These are phyloP conservation scores for Diaporthe caulivora DNA, from an alignment of 2,329 filamentous ascomycete species.

Conservation along the genomic window DNA sequence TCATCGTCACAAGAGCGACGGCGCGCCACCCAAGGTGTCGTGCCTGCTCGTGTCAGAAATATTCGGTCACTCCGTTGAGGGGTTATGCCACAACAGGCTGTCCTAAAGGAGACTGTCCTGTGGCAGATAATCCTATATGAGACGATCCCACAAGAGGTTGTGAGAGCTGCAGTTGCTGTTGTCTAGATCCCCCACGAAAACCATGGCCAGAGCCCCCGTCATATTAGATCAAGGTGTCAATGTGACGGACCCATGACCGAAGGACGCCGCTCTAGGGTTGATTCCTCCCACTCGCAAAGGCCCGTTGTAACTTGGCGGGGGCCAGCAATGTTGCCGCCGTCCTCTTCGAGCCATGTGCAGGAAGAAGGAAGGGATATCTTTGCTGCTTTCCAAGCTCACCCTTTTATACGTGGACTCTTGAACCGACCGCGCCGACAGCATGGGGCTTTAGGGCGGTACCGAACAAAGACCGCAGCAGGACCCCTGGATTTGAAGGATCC, in stretches of 20 bases:
- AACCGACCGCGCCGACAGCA: not conserved
- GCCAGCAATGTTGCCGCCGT: not conserved
- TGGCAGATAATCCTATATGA: not conserved
- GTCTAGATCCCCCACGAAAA: not conserved
- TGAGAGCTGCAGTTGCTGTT: not conserved
- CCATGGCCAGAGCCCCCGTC: not conserved
- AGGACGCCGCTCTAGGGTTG: not conserved
- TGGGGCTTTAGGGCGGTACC: constrained; percentile 2
- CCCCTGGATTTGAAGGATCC: constrained; percentile 34
- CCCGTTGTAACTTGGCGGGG: not conserved
- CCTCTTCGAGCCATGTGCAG: not conserved
- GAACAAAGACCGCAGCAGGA: constrained; percentile 21
- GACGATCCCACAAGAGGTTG: not conserved
- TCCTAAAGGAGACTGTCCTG: not conserved
- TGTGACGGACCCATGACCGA: not conserved
- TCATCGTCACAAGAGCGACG: not conserved
- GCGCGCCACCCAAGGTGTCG: not conserved
- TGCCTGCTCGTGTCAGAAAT: not conserved
- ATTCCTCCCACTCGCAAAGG: not conserved
- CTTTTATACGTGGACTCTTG: not conserved
- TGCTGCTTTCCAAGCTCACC: not conserved
- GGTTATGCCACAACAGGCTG: too few species aligned
- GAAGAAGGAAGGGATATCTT: not conserved
- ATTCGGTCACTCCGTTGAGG: not conserved
- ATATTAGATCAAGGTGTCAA: not conserved